A percentile compares a stretch with the other conserved stretches of the same genome.
These are phyloP conservation scores for Triglochin maritima DNA, from an alignment of 106 monocot genomes.

Conservation along the genomic window DNA sequence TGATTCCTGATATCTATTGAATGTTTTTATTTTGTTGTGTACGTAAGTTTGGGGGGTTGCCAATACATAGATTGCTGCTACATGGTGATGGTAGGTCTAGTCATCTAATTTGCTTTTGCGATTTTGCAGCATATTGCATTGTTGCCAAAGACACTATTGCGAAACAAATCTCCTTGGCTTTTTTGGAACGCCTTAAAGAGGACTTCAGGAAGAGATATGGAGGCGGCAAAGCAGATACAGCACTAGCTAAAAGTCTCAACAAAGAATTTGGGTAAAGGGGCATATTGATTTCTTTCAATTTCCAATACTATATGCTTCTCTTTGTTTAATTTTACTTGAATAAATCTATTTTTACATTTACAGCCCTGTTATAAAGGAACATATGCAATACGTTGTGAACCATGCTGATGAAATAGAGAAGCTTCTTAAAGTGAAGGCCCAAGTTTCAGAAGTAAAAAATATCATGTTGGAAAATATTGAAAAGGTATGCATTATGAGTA, in stretches of 20 bases:
- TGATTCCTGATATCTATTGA: no score
- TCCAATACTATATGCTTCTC: neutral
- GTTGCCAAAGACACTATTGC: constrained; percentile 82
- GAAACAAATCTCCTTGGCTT: constrained; percentile 61
- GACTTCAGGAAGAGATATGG: constrained; percentile 87
- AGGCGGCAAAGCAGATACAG: constrained; percentile 95
- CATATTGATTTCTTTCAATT: neutral
- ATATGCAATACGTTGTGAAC: constrained; percentile 76
- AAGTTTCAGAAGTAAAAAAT: constrained; percentile 84
- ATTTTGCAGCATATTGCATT: constrained; percentile 72
- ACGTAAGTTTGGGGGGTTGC: no score
- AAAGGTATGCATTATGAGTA: constrained; percentile 51
- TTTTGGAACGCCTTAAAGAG: constrained; percentile 65
- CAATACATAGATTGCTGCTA: no score
- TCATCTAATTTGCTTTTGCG: neutral
- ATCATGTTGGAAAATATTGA: constrained; percentile 95
- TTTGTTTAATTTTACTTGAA: neutral
- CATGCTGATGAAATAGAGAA: constrained; percentile 89
- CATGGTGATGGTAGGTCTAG: no score
- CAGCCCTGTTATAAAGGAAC: constrained; percentile 87
- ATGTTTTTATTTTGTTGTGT: no score
- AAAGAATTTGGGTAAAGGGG: constrained; percentile 85
- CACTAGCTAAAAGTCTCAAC: constrained; percentile 80
- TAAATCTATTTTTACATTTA: constrained; percentile 10
- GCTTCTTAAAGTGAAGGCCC: constrained; percentile 76